Base-by-base conservation (phyloP, 2,329 filamentous ascomycete genomes). In the Akanthomyces uredinophilus region DNA sequence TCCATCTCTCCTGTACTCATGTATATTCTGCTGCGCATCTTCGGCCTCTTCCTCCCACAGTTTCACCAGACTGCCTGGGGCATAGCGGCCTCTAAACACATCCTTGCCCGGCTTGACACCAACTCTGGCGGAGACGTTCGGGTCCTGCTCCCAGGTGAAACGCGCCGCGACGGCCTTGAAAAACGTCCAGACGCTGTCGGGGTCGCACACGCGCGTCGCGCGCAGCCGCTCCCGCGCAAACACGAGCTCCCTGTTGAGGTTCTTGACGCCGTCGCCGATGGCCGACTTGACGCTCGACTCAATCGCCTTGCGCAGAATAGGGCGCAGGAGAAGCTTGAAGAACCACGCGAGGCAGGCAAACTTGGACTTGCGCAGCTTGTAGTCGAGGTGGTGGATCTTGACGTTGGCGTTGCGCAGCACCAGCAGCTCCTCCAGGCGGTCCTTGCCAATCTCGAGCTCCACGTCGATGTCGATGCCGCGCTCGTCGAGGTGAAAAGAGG, bases 201-300 rank as follows among this genome's bases (percentile, higher is more conserved):
- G 92, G 68, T 91, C 69, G 1, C 91, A 87, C 61, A 97, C 92
- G 5, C 91, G 84, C 0, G 93, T 92, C 0, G 94, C 94, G 5
- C 94, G 85, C 11, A 98, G 81, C 18, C 94, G 83, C 75, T 98
- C 94, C 0, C 94, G 82, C 0, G 93, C 93, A 72, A 89, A 97
- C 1, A 97, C 75, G 8, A 98, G 78, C 72, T 98, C 94, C 22
- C 92, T 85, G 74, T 98, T 97, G 18, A 90, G 83, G 1, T 85
- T 81, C 67, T 88, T 87, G 41, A 96, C 81, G 14, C 83, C 81
- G 44, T 90, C 85, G 1, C 84, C 83, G 49, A 97, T 89, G 27
- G 86, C 85, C 18, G 83, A 79, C 0, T 90, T 88, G 14, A 97
- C 83, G 71, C 94, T 88, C 66, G 83, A 83, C 75, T 98, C 92